phyloP scores from a whole-genome alignment of 495 filamentous ascomycete species.

The Hypoxylon lenormandii region DNA sequence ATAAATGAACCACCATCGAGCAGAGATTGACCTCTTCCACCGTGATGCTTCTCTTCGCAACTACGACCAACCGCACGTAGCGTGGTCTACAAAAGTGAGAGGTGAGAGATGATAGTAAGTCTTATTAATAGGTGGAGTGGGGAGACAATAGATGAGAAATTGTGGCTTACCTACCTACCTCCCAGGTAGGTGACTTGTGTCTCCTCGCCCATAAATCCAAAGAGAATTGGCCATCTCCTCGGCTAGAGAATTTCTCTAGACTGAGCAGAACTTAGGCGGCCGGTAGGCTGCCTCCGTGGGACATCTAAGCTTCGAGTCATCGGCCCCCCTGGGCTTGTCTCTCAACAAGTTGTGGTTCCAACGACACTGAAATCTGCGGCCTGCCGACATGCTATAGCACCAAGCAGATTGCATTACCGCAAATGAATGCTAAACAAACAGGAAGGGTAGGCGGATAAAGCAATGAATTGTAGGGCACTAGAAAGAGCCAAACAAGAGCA shows the following conservation, averaged over 20 bases:
- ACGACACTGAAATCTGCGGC: slow-evolving; percentile 42
- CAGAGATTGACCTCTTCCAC: slow-evolving; percentile 15
- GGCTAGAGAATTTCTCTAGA: slow-evolving; percentile 6
- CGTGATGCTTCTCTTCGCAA: slow-evolving; percentile 4
- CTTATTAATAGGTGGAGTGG: slow-evolving; percentile 1
- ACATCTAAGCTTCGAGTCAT: slow-evolving; percentile 51
- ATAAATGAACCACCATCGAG: slow-evolving; percentile 6
- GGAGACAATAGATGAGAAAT: slow-evolving; percentile 11
- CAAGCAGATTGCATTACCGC: slow-evolving; percentile 42
- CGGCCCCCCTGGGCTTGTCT: slow-evolving; percentile 40
- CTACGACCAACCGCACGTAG: slow-evolving; percentile 24
- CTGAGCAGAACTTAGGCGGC: slow-evolving; percentile 24
- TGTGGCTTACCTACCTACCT: slow-evolving; percentile 16
- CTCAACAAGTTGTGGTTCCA: slow-evolving; percentile 43
- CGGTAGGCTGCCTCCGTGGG: slow-evolving; percentile 40
- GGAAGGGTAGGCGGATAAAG: slow-evolving; percentile 25
- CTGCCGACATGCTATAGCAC: slow-evolving; percentile 41
- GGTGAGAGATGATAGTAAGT: slow-evolving; percentile 5
- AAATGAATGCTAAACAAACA: slow-evolving; percentile 38
- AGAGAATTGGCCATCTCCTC: too few species aligned
- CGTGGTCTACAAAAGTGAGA: slow-evolving; percentile 3
- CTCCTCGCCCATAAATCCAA: slow-evolving; percentile 6
- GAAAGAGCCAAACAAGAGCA: slow-evolving; percentile 5
- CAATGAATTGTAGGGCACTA: neutral
- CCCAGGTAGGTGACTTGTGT: slow-evolving; percentile 16